Conservation (phyloP, 805 yeast genomes). For the Ogataea wickerhamii region DNA sequence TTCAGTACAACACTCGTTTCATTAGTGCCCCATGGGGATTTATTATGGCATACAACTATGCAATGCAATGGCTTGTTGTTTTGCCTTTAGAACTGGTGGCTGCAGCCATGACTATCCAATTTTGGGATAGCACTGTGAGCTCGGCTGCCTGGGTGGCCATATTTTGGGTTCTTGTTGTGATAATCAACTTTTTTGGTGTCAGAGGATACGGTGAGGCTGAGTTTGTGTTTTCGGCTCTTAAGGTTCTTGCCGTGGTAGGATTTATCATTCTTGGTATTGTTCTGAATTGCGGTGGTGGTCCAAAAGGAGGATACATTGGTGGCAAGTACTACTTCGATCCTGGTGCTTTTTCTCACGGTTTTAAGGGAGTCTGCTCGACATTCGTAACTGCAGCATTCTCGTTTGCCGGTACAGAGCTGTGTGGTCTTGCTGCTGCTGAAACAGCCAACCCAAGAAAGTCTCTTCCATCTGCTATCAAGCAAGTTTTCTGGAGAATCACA, state of each 20-base stretch:
- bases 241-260: constrained; percentile 56
- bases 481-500: constrained; percentile 61
- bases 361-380: constrained; percentile 63
- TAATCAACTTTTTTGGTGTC: constrained; percentile 58
- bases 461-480: constrained; percentile 61
- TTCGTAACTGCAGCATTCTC: constrained; percentile 62
- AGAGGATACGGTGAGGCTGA: constrained; percentile 70
- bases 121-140: constrained; percentile 43
- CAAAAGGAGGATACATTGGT: constrained; percentile 54
- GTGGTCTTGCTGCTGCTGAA: constrained; percentile 66
- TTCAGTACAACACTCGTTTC: constrained; percentile 57
- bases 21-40: constrained; percentile 58
- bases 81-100: constrained; percentile 55
- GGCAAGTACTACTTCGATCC: constrained; percentile 57
- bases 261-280: constrained; percentile 55
- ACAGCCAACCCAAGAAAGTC: constrained; percentile 58
- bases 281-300: constrained; percentile 62
- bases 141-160: constrained; percentile 56
- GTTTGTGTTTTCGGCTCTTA: constrained; percentile 50
- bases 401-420: constrained; percentile 63
- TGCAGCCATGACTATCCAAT: constrained; percentile 48
- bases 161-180: constrained; percentile 47
- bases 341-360: constrained; percentile 50
- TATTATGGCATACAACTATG: constrained; percentile 58
- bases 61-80: constrained; percentile 52